Base-by-base conservation (phyloP, 1,284 basidiomycete genomes). In the Cryptococcus sp. region DNA sequence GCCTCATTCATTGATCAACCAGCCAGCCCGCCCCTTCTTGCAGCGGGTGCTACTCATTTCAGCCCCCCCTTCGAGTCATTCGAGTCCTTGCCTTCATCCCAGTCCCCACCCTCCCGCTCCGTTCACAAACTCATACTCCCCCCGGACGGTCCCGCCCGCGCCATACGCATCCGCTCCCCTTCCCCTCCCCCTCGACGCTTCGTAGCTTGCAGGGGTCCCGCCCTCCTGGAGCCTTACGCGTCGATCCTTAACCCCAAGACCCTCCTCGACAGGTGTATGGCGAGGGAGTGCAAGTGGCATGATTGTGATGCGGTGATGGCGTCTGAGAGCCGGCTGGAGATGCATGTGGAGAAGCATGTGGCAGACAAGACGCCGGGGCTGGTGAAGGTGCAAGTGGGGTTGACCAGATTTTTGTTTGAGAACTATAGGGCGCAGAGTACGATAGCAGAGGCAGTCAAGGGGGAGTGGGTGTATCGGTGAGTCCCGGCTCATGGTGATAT, bases 231-330 rank as follows among this genome's bases (percentile, higher is more conserved):
- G 53, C 65, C 65, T n/a, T 68, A 55, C 40, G 57, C 57, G n/a
- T 52, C 53, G 21, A 54, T 71, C 1, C 54, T 75, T 16, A 53
- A 57, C 4, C 55, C 61, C 28, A n/a, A 57, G 3, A 65, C 60
- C 13, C 43, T 75, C 23, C 45, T 68, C 7, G 58, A 67, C n/a
- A 56, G 69, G 8, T 35, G 58, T 9, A 56, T 50, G n/a, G 53
- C 57, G 33, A 59, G 59, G 20, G 6, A 16, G 8, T 75, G 72
- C 46, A 56, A 52, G 7, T 75, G 72, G 72, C 66, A 73, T 52
- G 69, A 67, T 4, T 75, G 72, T 24, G 64, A 65, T 44, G 61
- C 70, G 0, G 50, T 68, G 11, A 53, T 75, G 12, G 70, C 49
- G 4, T 63, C 55, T 35, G 71, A 75, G 53, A 24, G 39, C 33